A percentile compares a stretch with the other conserved stretches of the same genome.
These are phyloP conservation scores for Leccinum rimulosum DNA, from an alignment of 768 basidiomycete species.

Conservation along the genomic window DNA sequence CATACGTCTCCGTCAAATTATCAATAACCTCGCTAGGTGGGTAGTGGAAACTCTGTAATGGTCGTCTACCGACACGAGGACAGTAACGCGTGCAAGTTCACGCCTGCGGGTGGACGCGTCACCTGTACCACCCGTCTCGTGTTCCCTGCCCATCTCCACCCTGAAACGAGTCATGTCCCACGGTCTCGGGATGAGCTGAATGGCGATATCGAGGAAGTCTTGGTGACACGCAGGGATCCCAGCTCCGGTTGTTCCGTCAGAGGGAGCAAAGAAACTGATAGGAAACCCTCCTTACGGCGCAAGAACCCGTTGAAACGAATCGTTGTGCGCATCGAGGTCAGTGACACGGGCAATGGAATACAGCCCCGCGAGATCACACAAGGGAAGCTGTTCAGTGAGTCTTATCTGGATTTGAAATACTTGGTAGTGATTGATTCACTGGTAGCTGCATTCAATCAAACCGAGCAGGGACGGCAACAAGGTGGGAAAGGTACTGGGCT, in stretches of 20 bases:
- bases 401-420: background rate
- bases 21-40: conserved; percentile 80
- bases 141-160: conserved; percentile 24
- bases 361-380: conserved; percentile 64
- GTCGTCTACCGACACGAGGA: background rate
- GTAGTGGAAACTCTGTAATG: background rate
- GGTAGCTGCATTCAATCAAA: conserved; percentile 73
- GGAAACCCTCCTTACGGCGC: background rate
- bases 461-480: conserved; percentile 72
- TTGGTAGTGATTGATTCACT: background rate
- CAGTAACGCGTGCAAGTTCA: conserved; percentile 82
- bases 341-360: conserved; percentile 72
- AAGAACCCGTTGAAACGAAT: conserved; percentile 49
- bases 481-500: conserved; percentile 73
- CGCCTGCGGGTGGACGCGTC: conserved; percentile 64
- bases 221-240: conserved; percentile 33
- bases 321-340: conserved; percentile 82
- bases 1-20: conserved; percentile 73
- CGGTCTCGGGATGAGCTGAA: conserved; percentile 6
- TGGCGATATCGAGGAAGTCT: conserved; percentile 25
- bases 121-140: conserved; percentile 66
- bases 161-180: conserved; percentile 8
- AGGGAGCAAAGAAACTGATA: background rate
- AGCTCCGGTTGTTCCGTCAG: background rate
- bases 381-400: conserved; percentile 68